Evolutionary conservation across 768 basidiomycete species (phyloP).

Genomic region (Lactifluus piperatus): DNA sequence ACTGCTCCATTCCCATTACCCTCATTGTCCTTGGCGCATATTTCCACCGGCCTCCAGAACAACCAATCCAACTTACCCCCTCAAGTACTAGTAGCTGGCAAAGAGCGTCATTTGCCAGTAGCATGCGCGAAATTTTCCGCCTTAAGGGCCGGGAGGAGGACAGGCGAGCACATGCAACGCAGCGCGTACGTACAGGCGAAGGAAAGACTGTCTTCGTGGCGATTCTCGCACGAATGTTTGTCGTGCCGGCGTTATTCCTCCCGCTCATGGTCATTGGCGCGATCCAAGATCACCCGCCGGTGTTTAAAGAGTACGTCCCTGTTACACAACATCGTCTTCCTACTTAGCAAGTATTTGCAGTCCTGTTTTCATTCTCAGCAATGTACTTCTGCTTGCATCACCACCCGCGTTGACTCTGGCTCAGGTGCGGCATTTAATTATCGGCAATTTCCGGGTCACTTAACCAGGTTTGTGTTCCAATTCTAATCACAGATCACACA

Average conservation of each 20-base stretch:
- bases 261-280: slow-evolving; percentile 66
- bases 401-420: slow-evolving; percentile 74
- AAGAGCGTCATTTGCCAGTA: slow-evolving; percentile 31
- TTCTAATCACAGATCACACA: slow-evolving; percentile 70
- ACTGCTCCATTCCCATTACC: slow-evolving; percentile 81
- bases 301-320: slow-evolving; percentile 70
- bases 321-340: slow-evolving; percentile 2
- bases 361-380: slow-evolving; percentile 81
- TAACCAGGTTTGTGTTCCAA: slow-evolving; percentile 11
- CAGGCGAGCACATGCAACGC: slow-evolving; percentile 7
- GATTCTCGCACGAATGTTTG: slow-evolving; percentile 77
- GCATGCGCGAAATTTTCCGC: slow-evolving; percentile 37
- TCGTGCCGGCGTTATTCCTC: slow-evolving; percentile 71
- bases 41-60: slow-evolving; percentile 48
- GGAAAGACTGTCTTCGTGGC: slow-evolving; percentile 76
- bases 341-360: slow-evolving; percentile 30
- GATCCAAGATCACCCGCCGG: slow-evolving; percentile 44
- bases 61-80: not conserved
- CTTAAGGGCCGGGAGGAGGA: slow-evolving; percentile 21
- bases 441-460: slow-evolving; percentile 25
- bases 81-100: slow-evolving; percentile 12
- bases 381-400: slow-evolving; percentile 71
- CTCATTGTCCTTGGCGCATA: slow-evolving; percentile 90
- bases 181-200: slow-evolving; percentile 46
- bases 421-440: slow-evolving; percentile 30